Evolutionary conservation across 306 rosid genomes (phyloP), one percentile per base, ranked within the genome.

Genomic region (Trichosanthes cucumerina): DNA sequence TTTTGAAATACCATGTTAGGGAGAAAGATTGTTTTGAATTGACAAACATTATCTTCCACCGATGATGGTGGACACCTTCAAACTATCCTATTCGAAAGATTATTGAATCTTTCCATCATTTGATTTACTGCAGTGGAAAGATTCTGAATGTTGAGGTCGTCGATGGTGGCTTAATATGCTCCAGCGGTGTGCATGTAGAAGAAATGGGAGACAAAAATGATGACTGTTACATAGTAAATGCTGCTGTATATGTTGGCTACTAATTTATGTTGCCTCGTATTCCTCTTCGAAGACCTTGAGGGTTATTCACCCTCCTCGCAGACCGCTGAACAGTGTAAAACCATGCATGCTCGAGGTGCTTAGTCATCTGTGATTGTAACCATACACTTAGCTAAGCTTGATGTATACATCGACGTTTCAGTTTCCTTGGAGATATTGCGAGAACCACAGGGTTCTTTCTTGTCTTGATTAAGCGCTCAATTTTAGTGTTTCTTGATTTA

Each of bases 191-290:
- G 80, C 83, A 69, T 65, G 97, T 95, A 78, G 98, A 95, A 86
- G 97, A 95, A 81, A 91, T 95, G 97, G 99, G 97, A 79, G 97
- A 95, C 83, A 96, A 96, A 88, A 96, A 90, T 73, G 98, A 92
- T 39, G 97, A 96, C 78, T 92, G 96, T 85, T 92, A 91, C 84
- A 88, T 95, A 59, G 99, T 95, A 80, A 95, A 95, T 80, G 97
- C 97, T 80, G 99, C 97, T 79, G 97, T 95, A 34, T 95, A 91
- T 77, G 93, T 95, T 34, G 99, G 99, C 82, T 95, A 92, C 85
- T 92, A 83, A 82, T 28, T 72, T 79, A 53, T 49, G 75, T 80
- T 83, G 79, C 72, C 79, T 80, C 78, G 72, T 24, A 75, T 78
- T 38, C 62, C 71, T 21, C 36, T 34, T 7, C 44, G 24, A 39